A percentile compares a stretch with the other conserved stretches of the same genome.
These are phyloP conservation scores for Chytriomyces sp. DNA, from an alignment of 192 early-diverging fungal genomes.

Conservation along the genomic window DNA sequence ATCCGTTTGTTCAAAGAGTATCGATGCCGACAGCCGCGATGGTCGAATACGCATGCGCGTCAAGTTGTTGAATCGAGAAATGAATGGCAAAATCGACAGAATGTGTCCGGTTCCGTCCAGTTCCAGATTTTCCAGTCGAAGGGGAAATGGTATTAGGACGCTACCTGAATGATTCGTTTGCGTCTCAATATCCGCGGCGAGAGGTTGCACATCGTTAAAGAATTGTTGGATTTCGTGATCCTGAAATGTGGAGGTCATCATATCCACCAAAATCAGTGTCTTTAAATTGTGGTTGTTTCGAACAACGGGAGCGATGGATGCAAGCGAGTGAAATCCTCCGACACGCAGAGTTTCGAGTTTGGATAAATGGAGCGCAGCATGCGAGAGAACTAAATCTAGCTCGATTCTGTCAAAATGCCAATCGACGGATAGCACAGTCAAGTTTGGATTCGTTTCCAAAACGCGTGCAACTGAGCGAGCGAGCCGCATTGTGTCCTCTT, in stretches of 20 bases:
- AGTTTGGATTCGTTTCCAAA: conserved; percentile 9
- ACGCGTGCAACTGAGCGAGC: conserved; percentile 6
- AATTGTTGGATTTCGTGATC: neutral
- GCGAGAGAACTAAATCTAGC: conserved; percentile 11
- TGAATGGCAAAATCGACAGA: conserved; percentile 6
- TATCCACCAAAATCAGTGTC: conserved; percentile 18
- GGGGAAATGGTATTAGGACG: neutral
- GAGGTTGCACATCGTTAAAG: neutral
- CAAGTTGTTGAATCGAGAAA: conserved; percentile 26
- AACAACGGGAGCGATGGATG: conserved; percentile 13
- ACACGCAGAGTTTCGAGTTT: conserved; percentile 19
- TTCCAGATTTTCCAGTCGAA: conserved; percentile 13
- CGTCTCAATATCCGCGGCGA: neutral
- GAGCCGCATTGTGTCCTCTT: neutral
- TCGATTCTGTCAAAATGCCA: conserved; percentile 11
- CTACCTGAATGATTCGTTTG: neutral
- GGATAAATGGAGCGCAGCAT: neutral
- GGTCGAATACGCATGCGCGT: conserved; percentile 20
- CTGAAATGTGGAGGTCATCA: conserved; percentile 15
- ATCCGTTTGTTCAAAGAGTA: conserved; percentile 22
- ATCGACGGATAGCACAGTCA: conserved; percentile 30
- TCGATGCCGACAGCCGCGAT: conserved; percentile 30
- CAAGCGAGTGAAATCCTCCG: conserved; percentile 12
- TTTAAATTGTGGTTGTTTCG: conserved; percentile 7
- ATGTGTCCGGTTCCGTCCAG: conserved; percentile 31